Evolutionary conservation across 2,329 filamentous ascomycete genomes (phyloP), one percentile per base, ranked within the genome.

Genomic region (Claviceps pazoutovae): DNA sequence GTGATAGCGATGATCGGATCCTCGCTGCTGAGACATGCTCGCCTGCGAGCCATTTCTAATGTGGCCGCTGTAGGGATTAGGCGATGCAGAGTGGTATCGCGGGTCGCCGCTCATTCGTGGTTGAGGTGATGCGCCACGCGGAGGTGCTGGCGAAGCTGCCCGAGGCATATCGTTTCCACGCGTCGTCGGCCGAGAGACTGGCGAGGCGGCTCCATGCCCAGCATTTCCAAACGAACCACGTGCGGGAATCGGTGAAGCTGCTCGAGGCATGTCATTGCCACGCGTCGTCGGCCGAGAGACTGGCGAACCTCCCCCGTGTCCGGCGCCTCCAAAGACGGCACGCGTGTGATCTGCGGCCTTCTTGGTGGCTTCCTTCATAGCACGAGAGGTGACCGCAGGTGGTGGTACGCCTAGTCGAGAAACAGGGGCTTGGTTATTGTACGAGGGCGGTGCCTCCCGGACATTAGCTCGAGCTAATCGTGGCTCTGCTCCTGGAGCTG

Each of bases 291-390:
- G 75, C 14, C 81, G 75, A 26, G 82, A 75, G 41, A 69, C 71
- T n/a, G 67, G 62, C 3, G 71, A 66, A 16, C 62, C 56, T 41
- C 65, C 66, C 46, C 60, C 61, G 48, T 59, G 30, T 21, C 53
- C 60, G 9, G 54, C 52, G 11, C 56, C 56, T 34, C 54, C 54
- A 66, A 94, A 93, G 72, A 96, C 83, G 61, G 78, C 88, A 44
- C 88, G 80, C 2, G 87, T 88, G 66, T 96, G 86, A 46, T 83
- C 80, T 21, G 86, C 81, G 61, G 91, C 96, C 66, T 89, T 89
- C 60, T 94, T 85, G 0, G 89, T 93, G 4, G 90, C 88, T 66
- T 95, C 87, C 63, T 95, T 88, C 94, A 98, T 98, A 47, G 93
- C 88, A 56, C 85, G 87, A 4, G 88, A 86, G 0, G 94, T 98